Conservation (phyloP, 2,329 filamentous ascomycete genomes). For the Xylaria sp. region DNA sequence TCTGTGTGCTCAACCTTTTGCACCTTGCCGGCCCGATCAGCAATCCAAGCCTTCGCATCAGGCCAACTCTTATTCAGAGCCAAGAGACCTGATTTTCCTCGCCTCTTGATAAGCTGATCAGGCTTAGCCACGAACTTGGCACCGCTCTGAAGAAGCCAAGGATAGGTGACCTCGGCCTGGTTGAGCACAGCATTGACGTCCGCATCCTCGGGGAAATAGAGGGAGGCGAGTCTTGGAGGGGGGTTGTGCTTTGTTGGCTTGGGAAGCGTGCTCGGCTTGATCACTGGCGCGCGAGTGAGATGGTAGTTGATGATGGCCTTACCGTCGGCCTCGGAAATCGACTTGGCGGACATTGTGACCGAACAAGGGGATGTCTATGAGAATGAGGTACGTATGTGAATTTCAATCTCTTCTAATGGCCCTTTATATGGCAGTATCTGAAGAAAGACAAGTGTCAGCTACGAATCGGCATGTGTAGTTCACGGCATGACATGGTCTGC, state of each 20-base stretch:
- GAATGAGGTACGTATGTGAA: constrained; percentile 45
- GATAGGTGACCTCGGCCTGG: constrained; percentile 96
- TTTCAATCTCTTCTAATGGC: constrained; percentile 35
- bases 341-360: constrained; percentile 87
- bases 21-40: constrained; percentile 87
- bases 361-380: constrained; percentile 36
- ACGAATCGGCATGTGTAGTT: constrained; percentile 18
- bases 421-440: constrained; percentile 37
- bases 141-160: constrained; percentile 86
- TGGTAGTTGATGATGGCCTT: constrained; percentile 99
- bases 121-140: constrained; percentile 98
- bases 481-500: background rate
- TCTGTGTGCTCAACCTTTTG: constrained; percentile 93
- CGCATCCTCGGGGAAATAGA: constrained; percentile 92
- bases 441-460: constrained; percentile 39
- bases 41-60: constrained; percentile 94
- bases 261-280: constrained; percentile 97
- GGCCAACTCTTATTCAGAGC: constrained; percentile 97
- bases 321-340: constrained; percentile 98
- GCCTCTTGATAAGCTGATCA: constrained; percentile 99
- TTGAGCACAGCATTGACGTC: constrained; percentile 85
- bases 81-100: constrained; percentile 97
- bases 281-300: constrained; percentile 94
- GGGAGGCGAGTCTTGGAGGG: constrained; percentile 86
- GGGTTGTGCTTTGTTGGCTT: constrained; percentile 88